Percentiles rank a stretch among this genome's conserved stretches.
phyloP scores from a whole-genome alignment of 73 alveolate genomes.

The Blepharisma stoltei region DNA sequence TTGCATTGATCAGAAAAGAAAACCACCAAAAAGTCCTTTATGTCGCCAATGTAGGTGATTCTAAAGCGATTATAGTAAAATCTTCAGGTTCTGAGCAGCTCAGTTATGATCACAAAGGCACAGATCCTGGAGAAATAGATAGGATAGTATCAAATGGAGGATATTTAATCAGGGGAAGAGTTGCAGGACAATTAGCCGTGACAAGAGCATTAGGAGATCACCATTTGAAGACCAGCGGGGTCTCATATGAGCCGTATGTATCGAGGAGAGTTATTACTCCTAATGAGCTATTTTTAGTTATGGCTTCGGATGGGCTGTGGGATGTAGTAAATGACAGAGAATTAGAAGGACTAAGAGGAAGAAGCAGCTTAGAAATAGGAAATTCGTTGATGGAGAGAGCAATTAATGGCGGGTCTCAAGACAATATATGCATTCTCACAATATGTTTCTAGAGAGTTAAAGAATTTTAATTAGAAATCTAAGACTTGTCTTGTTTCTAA shows the following conservation, averaged over 20 bases:
- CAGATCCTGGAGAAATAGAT: slow-evolving; percentile 77
- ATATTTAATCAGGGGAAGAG: slow-evolving; percentile 68
- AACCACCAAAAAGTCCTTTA: slow-evolving; percentile 66
- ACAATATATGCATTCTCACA: slow-evolving; percentile 57
- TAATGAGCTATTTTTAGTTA: slow-evolving; percentile 54
- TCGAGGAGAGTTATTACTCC: slow-evolving; percentile 49
- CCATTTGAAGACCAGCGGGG: slow-evolving; percentile 75
- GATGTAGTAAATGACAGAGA: slow-evolving; percentile 76
- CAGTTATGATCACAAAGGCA: slow-evolving; percentile 85
- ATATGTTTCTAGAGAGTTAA: not conserved
- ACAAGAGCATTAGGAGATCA: slow-evolving; percentile 97
- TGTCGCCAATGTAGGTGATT: slow-evolving; percentile 93
- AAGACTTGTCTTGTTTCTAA: not conserved
- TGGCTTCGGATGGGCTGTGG: slow-evolving; percentile 90
- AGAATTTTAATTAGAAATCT: no score
- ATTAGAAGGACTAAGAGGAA: slow-evolving; percentile 37
- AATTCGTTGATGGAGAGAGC: slow-evolving; percentile 64
- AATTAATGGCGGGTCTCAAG: slow-evolving; percentile 77
- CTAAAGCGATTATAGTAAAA: slow-evolving; percentile 81
- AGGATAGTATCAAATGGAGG: slow-evolving; percentile 71
- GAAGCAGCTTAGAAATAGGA: slow-evolving; percentile 56
- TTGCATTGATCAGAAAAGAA: slow-evolving; percentile 77
- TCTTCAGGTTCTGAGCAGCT: slow-evolving; percentile 78
- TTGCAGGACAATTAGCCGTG: slow-evolving; percentile 86
- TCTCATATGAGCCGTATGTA: slow-evolving; percentile 64